These are phyloP conservation scores for Leccinum disarticulatum DNA, from an alignment of 768 basidiomycete genomes.

Conservation along the genomic window DNA sequence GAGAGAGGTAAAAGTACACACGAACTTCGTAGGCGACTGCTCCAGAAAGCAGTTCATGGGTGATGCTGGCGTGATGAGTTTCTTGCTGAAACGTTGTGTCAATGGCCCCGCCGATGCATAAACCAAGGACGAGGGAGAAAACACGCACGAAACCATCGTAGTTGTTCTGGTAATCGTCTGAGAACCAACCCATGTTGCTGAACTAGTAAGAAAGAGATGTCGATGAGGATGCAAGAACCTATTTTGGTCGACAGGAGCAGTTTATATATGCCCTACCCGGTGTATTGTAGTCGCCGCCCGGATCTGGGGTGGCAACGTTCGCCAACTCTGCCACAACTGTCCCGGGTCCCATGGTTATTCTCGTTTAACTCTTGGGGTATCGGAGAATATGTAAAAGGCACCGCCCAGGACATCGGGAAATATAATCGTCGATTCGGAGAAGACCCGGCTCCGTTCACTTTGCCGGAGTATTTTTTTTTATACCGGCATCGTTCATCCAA, in stretches of 20 bases:
- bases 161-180: neutral
- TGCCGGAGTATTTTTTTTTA: too few relatives aligned
- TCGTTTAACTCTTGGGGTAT: conserved; percentile 1
- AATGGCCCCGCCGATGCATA: neutral
- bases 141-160: conserved; percentile 6
- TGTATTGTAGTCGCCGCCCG: conserved; percentile 13
- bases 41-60: conserved; percentile 23
- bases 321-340: neutral
- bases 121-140: neutral
- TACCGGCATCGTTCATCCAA: too few relatives aligned
- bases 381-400: neutral
- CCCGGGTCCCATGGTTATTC: conserved; percentile 11
- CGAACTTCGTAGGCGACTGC: conserved; percentile 20
- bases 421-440: neutral
- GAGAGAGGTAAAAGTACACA: neutral
- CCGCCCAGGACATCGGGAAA: neutral
- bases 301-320: conserved; percentile 2
- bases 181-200: conserved; percentile 14
- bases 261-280: conserved; percentile 18
- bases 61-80: conserved; percentile 1
- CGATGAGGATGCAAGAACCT: neutral
- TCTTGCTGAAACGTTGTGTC: conserved; percentile 5
- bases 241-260: neutral
- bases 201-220: conserved; percentile 1
- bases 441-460: neutral